Conservation (phyloP, 2,329 filamentous ascomycete genomes). For the Helminthosporium solani region DNA sequence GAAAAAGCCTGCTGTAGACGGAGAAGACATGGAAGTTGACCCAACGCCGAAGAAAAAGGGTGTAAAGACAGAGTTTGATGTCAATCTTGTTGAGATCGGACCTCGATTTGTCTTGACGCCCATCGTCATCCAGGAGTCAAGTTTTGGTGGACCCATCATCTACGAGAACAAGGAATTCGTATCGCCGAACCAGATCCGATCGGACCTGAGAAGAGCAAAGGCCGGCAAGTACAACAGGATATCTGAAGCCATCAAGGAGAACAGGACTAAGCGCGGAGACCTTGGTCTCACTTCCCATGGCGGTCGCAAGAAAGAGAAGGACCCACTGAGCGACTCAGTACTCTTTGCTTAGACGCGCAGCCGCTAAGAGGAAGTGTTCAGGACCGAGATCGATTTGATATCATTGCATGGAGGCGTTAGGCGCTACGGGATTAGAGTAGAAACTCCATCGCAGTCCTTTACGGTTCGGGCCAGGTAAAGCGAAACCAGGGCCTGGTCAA, state of each 20-base stretch:
- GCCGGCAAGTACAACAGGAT: conserved; percentile 76
- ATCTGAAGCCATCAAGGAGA: conserved; percentile 71
- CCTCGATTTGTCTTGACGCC: conserved; percentile 91
- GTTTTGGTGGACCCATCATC: conserved; percentile 93
- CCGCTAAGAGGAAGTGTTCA: conserved; percentile 11
- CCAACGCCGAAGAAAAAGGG: conserved; percentile 45
- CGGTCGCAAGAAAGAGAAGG: conserved; percentile 61
- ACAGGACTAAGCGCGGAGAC: conserved; percentile 70
- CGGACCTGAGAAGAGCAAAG: conserved; percentile 75
- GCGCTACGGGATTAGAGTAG: not conserved
- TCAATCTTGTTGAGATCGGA: conserved; percentile 88
- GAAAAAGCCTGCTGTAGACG: conserved; percentile 42
- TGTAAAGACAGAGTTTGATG: conserved; percentile 65
- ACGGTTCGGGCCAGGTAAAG: no score
- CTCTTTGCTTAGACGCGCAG: conserved; percentile 66
- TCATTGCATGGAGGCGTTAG: not conserved
- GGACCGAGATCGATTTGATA: not conserved
- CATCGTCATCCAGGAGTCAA: conserved; percentile 91
- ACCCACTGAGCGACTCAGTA: conserved; percentile 73
- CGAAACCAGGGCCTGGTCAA: no score
- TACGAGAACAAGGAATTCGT: conserved; percentile 99
- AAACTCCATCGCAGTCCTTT: not conserved
- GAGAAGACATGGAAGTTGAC: conserved; percentile 42
- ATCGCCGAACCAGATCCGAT: conserved; percentile 88
- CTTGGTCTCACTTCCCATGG: conserved; percentile 72